Evolutionary conservation across 2,329 filamentous ascomycete genomes (phyloP), one percentile per base, ranked within the genome.

Genomic region (Zasmidium angulare): DNA sequence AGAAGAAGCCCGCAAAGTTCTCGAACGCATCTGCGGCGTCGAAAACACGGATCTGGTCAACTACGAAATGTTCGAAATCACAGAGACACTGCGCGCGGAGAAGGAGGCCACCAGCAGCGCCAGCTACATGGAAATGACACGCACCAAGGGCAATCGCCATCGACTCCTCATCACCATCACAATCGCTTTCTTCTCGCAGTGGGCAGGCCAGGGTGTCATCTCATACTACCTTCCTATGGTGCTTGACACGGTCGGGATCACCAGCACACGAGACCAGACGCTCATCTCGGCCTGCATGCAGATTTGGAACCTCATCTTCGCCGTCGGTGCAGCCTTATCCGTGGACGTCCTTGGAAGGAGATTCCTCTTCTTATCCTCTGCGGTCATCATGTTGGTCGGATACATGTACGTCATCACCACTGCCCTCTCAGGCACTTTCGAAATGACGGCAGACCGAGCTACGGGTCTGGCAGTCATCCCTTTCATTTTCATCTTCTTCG

Each of bases 61-160:
- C 66, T 86, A 86, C 69, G 85, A 89, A 71, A 87, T 81, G 71
- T 81, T 81, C 46, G 86, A 89, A 74, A 89, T 89, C 22, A 53
- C 54, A 6, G 55, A 53, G 14, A 55, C 63, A 1, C 47, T 63
- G 3, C 59, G 52, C 12, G 55, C 55, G 6, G 66, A 84, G 0
- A 84, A 86, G 67, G 73, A 81, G 55, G 82, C 86, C 61, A 58
- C 49, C 1, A 80, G 82, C 1, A 81, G 81, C 59, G 63, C 61
- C 6, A 53, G 58, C 14, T 68, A 59, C 49, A 64, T 61, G 60
- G 55, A 56, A 4, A 62, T 60, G 31, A 65, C 66, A 23, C 51
- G 48, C n/a, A 66, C 65, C 1, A 65, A 59, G 2, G 68, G 66
- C 21, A 77, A 78, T 36, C 54, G 55, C 26, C 71, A 75, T 46